phyloP scores from a whole-genome alignment of 331 rosid species.

The Malus hybrid region DNA sequence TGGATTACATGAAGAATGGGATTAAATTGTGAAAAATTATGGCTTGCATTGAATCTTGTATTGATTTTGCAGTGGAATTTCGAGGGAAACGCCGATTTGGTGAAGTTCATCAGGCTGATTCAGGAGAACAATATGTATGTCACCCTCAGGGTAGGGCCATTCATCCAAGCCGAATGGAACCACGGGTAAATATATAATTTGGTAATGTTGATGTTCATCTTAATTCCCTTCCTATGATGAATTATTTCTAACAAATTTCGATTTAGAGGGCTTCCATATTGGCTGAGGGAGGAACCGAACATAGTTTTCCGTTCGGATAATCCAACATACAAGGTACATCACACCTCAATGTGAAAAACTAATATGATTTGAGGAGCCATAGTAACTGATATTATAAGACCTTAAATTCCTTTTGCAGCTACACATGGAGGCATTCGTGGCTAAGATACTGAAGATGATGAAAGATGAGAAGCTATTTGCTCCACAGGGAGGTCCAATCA shows the following conservation, averaged over 20 bases:
- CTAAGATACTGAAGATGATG: conserved; percentile 42
- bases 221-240: background rate
- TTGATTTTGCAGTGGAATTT: conserved; percentile 40
- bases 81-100: conserved; percentile 55
- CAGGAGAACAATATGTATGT: conserved; percentile 49
- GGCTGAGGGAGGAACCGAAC: conserved; percentile 71
- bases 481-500: conserved; percentile 87
- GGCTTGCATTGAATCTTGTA: background rate
- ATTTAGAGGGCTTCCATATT: conserved; percentile 83
- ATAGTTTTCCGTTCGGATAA: conserved; percentile 67
- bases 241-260: background rate
- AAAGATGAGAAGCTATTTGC: conserved; percentile 63
- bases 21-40: background rate
- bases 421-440: conserved; percentile 51
- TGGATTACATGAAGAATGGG: background rate
- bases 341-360: background rate
- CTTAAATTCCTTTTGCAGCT: conserved; percentile 29
- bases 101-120: conserved; percentile 49
- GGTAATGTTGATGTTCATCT: background rate
- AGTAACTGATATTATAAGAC: background rate
- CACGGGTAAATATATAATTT: conserved; percentile 49
- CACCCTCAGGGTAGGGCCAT: conserved; percentile 83
- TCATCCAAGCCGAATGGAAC: conserved; percentile 97
- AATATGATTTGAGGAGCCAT: background rate
- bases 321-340: conserved; percentile 61